Evolutionary conservation across 257 asterid species (phyloP), one percentile per base, ranked within the genome.

Genomic region (Solanum lycopersicoides): DNA sequence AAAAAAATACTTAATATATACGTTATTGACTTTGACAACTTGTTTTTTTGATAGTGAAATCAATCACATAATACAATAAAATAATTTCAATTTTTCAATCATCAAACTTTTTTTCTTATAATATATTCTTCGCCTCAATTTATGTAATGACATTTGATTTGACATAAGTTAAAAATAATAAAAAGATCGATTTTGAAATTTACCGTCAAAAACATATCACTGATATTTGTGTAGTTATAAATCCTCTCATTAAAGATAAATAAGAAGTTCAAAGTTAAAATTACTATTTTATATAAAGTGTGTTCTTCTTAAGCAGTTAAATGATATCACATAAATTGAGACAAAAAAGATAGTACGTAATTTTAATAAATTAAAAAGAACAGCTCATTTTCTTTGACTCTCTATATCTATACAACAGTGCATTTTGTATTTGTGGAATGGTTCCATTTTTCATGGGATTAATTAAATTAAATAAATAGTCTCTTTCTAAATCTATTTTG

Each of bases 301-400:
- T 68, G 16, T 30, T 7, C 4, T 63, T 63, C 4, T 56, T 56
- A 56, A 18, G 18, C 4, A 2, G 1, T 63, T 23, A 66, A 66
- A 28, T 0, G 0, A 0, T 63, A 6, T 30, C 12, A 30, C 12
- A 15, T 30, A 69, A 30, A 30, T 69, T 69, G 6, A 2, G 37
- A 25, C 0, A 12, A 1, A 66, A 25, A 4, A 2, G 10, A 0
- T 2, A 28, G 6, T 66, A 25, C 44, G 3, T 30, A 11, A 13
- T 3, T 20, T 69, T 32, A 6, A 71, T 6, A 3, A 53, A 53
- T 53, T 50, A 25, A 71, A 18, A 1, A 71, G 34, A 16, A 20
- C 45, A 72, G 9, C 14, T 34, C 25, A 18, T 73, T 73, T 73
- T 4, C 5, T 72, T 34, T 32, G 45, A 4, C 15, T 72, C 44